phyloP scores from a whole-genome alignment of 495 filamentous ascomycete genomes.

The Xylaria flabelliformis region DNA sequence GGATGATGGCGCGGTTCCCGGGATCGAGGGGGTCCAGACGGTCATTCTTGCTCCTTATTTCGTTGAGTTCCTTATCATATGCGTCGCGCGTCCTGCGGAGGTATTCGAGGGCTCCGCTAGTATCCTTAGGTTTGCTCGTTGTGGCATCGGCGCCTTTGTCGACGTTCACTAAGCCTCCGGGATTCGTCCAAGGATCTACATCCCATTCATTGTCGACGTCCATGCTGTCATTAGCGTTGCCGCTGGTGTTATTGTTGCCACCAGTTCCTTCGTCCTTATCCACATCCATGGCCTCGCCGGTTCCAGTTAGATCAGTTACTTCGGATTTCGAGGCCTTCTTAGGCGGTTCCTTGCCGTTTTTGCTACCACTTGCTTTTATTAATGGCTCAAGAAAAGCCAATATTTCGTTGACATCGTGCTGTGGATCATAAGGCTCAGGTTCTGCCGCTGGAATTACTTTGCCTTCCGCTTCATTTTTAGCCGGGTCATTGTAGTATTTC shows the following conservation, averaged over 20 bases:
- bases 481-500: not conserved
- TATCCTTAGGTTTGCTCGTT: not conserved
- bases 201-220: not conserved
- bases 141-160: not conserved
- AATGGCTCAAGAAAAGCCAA: not conserved
- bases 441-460: not conserved
- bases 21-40: constrained; percentile 27
- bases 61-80: constrained; percentile 18
- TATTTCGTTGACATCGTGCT: not conserved
- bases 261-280: not conserved
- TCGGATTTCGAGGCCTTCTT: not conserved
- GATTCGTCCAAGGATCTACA: constrained; percentile 1
- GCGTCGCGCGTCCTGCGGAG: not conserved
- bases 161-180: not conserved
- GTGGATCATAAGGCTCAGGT: not conserved
- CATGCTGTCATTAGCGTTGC: not conserved
- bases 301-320: not conserved
- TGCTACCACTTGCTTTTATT: not conserved
- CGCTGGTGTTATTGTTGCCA: not conserved
- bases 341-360: not conserved
- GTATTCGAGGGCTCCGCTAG: not conserved
- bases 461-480: not conserved
- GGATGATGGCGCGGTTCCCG: constrained; percentile 23
- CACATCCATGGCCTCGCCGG: not conserved
- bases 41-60: constrained; percentile 9